Evolutionary conservation across 2,329 filamentous ascomycete genomes (phyloP).

Genomic region (Didymella keratinophila): DNA sequence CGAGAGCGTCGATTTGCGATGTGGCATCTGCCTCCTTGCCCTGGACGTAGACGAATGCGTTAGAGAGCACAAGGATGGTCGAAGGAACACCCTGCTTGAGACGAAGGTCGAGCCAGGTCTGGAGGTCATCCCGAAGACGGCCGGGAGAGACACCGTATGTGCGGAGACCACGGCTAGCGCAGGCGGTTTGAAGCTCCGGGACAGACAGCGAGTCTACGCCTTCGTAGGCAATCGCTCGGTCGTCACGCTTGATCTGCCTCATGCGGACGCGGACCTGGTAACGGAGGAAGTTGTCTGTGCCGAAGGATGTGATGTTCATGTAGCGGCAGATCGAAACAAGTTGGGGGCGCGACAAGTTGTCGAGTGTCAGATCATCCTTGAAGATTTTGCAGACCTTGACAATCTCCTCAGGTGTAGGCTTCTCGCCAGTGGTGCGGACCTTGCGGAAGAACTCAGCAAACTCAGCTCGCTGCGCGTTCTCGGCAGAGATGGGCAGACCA

Average conservation of each 20-base stretch:
- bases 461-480: constrained; percentile 88
- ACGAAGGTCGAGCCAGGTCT: constrained; percentile 92
- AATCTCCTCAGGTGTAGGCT: constrained; percentile 86
- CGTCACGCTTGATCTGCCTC: constrained; percentile 98
- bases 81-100: constrained; percentile 95
- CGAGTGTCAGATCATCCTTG: constrained; percentile 94
- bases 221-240: constrained; percentile 91
- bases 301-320: constrained; percentile 96
- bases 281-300: constrained; percentile 95
- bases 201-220: constrained; percentile 94
- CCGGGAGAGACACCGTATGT: constrained; percentile 92
- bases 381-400: constrained; percentile 99
- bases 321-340: constrained; percentile 98
- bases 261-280: constrained; percentile 98
- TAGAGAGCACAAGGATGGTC: constrained; percentile 92
- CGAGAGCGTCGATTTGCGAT: constrained; percentile 90
- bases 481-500: constrained; percentile 84
- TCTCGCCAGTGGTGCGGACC: constrained; percentile 82
- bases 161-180: constrained; percentile 88
- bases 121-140: constrained; percentile 85
- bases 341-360: constrained; percentile 95
- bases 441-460: constrained; percentile 98
- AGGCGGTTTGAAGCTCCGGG: constrained; percentile 88
- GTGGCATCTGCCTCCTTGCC: constrained; percentile 83
- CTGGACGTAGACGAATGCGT: constrained; percentile 95